Base-by-base conservation (phyloP, 495 filamentous ascomycete genomes). In the Aspergillus conjunctus region DNA sequence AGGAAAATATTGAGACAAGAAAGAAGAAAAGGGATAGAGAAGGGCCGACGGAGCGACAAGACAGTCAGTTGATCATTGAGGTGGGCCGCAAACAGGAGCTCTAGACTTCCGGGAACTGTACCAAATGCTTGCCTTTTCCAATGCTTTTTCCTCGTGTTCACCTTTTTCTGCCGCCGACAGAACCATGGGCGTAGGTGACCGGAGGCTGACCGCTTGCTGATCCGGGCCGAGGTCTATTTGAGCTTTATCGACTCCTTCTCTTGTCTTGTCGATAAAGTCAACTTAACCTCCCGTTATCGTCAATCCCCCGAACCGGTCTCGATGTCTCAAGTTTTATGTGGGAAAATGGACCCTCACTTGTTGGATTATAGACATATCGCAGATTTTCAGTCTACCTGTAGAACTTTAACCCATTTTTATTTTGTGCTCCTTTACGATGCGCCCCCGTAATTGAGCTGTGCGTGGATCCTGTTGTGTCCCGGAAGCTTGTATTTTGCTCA, bases 61-160 rank as follows among this genome's bases (percentile, higher is more conserved):
- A 21, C 18, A 51, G 56, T 58, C 46, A 58, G 56, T 58, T 58
- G 56, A 58, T 58, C 56, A 51, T 9, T 12, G 9, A n/a, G 43
- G 31, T 30, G 56, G 46, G 31, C 45, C 56, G 48, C 56, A 17
- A 51, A 49, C 18, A 2, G 21, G 11, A 58, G 56, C 56, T 58
- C 56, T 37, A 58, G 56, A 58, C 56, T 51, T 43, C 18, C 46
- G 51, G 56, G 46, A 43, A 51, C 56, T 26, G 32, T 9, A 31
- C 10, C 49, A 11, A 7, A 56, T 39, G 44, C 44, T 17, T 21
- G 18, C n/a, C 18, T 11, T 21, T 18, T 48, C 9, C 17, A 43
- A 22, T 48, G 44, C n/a, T 48, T 22, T 20, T 21, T 21, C 17
- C 37, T 11, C 37, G 37, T 41, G 37, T 41, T 26, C 26, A 2